Conservation (phyloP, 148 eudicot genomes). For the Chenopodium formosanum region DNA sequence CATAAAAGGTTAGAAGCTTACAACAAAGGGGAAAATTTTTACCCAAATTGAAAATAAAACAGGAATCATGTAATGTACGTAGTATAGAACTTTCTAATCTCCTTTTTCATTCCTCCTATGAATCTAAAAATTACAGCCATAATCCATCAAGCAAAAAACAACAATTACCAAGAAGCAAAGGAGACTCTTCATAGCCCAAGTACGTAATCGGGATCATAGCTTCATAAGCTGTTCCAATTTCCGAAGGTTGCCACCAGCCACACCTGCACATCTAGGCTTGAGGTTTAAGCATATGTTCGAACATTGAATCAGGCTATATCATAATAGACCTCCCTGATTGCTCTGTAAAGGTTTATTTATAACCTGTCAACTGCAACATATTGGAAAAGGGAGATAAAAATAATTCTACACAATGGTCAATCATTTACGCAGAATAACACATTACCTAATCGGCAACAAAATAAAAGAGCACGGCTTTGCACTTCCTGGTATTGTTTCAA, state of each 20-base stretch:
- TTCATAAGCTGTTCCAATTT: neutral
- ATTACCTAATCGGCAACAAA: neutral
- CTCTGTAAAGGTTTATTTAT: neutral
- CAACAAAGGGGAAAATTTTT: too few relatives aligned
- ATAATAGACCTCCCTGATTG: neutral
- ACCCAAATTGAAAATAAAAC: neutral
- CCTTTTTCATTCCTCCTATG: neutral
- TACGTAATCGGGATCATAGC: neutral
- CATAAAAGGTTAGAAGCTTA: neutral
- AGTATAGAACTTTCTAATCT: neutral
- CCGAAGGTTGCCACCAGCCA: neutral
- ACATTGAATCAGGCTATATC: neutral
- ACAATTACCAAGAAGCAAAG: neutral
- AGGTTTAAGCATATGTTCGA: neutral
- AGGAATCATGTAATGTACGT: neutral
- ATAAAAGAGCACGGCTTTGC: neutral
- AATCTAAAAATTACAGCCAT: neutral
- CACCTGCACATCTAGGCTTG: neutral
- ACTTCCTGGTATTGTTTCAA: neutral
- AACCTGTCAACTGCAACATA: neutral
- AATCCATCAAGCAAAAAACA: neutral
- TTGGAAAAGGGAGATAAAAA: neutral
- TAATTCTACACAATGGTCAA: neutral
- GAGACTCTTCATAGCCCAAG: neutral
- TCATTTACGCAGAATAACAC: neutral